Percentiles rank a stretch among this genome's conserved stretches.
phyloP scores from a whole-genome alignment of 2,329 filamentous ascomycete species.

The Stemphylium lycopersici region DNA sequence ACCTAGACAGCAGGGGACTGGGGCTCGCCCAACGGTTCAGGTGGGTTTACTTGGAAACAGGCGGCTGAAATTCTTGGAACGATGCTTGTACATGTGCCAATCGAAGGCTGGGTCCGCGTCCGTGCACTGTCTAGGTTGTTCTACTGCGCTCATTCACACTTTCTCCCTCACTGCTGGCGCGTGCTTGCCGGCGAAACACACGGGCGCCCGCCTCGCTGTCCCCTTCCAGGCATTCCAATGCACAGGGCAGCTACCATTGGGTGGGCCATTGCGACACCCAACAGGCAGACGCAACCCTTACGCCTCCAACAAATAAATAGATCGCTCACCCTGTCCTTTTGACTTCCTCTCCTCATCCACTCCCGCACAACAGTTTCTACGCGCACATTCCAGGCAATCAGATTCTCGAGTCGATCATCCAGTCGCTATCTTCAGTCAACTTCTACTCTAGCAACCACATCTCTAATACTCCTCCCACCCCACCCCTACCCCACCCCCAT shows the following conservation, averaged over 20 bases:
- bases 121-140: slow-evolving; percentile 12
- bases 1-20: neutral
- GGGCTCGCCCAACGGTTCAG: slow-evolving; percentile 12
- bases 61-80: slow-evolving; percentile 20
- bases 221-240: neutral
- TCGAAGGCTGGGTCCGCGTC: slow-evolving; percentile 8
- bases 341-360: slow-evolving; percentile 15
- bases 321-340: neutral
- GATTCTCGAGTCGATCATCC: slow-evolving; percentile 22
- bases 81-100: slow-evolving; percentile 23
- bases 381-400: slow-evolving; percentile 7
- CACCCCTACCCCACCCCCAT: slow-evolving; percentile 12
- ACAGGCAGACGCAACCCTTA: slow-evolving; percentile 10
- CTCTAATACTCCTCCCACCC: slow-evolving; percentile 3
- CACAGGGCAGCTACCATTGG: neutral
- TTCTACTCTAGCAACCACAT: slow-evolving; percentile 1
- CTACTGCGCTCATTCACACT: neutral
- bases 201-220: slow-evolving; percentile 14
- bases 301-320: slow-evolving; percentile 22
- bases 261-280: slow-evolving; percentile 10
- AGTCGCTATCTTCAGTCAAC: slow-evolving; percentile 17
- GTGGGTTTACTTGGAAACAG: slow-evolving; percentile 9
- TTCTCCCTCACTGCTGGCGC: neutral
- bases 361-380: slow-evolving; percentile 9
- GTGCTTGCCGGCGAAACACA: slow-evolving; percentile 14